phyloP scores from a whole-genome alignment of 2,329 filamentous ascomycete species.

The Penicillium sumatraense region DNA sequence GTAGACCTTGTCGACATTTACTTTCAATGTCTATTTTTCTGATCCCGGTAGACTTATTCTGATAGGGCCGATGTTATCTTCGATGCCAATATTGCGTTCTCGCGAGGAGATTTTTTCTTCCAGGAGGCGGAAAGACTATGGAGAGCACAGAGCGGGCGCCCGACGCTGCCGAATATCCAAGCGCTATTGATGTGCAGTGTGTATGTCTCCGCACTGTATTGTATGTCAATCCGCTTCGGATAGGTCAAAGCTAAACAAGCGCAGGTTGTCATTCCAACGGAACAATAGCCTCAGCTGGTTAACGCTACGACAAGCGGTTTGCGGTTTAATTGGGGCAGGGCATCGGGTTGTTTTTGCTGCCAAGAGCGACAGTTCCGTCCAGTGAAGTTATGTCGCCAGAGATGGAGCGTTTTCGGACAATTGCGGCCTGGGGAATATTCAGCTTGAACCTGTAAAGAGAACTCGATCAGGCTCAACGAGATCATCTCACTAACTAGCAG shows the following conservation, averaged over 20 bases:
- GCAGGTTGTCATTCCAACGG: constrained; percentile 33
- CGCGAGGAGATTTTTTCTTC: constrained; percentile 40
- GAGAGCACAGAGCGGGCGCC: constrained; percentile 38
- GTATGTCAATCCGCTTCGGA: constrained; percentile 26
- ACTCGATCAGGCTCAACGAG: neutral
- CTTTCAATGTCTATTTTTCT: constrained; percentile 3
- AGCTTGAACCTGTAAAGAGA: constrained; percentile 35
- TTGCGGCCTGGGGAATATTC: constrained; percentile 37
- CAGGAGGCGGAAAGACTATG: constrained; percentile 42
- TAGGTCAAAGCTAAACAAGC: neutral
- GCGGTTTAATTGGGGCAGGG: constrained; percentile 38
- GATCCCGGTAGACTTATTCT: constrained; percentile 36
- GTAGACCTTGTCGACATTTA: constrained; percentile 9
- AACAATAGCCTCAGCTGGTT: constrained; percentile 33
- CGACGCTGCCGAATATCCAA: constrained; percentile 41
- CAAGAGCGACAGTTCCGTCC: constrained; percentile 12
- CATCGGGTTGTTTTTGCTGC: constrained; percentile 31
- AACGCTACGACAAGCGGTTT: constrained; percentile 35
- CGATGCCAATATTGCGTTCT: constrained; percentile 31
- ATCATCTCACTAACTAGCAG: constrained; percentile 9
- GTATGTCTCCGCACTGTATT: constrained; percentile 29
- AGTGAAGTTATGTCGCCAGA: constrained; percentile 19
- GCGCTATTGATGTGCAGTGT: constrained; percentile 36
- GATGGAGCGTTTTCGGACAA: constrained; percentile 25
- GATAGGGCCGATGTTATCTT: constrained; percentile 40